These are phyloP conservation scores for Kwoniella botswanensis DNA, from an alignment of 768 basidiomycete genomes.

Conservation along the genomic window DNA sequence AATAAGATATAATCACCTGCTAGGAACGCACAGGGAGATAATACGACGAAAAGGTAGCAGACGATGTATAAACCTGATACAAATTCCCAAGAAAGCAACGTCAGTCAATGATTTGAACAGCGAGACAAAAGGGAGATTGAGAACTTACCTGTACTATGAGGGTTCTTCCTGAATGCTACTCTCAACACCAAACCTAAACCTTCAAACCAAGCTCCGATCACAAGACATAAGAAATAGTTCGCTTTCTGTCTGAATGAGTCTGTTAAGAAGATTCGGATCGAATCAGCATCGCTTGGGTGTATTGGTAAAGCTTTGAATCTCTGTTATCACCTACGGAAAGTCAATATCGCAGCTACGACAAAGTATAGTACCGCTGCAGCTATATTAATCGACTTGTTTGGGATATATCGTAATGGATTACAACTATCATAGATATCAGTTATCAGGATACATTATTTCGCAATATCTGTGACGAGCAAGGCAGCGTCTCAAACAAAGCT, in stretches of 20 bases:
- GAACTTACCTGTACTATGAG: conserved; percentile 33
- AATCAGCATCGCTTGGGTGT: not conserved
- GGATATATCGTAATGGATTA: conserved; percentile 58
- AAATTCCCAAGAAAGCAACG: not conserved
- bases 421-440: conserved; percentile 31
- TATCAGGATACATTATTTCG: not conserved
- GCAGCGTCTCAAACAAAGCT: not conserved
- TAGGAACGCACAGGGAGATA: conserved; percentile 57
- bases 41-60: conserved; percentile 54
- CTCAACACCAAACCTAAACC: conserved; percentile 52
- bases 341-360: conserved; percentile 47
- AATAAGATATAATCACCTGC: conserved; percentile 57
- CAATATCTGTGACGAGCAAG: not conserved
- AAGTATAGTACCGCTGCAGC: conserved; percentile 51
- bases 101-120: not conserved
- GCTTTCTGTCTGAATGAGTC: conserved; percentile 36
- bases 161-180: conserved; percentile 49
- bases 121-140: too few species aligned
- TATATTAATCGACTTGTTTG: conserved; percentile 44
- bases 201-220: conserved; percentile 56
- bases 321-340: conserved; percentile 41
- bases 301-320: not conserved
- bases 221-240: conserved; percentile 52
- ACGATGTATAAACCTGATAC: conserved; percentile 50
- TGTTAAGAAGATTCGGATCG: not conserved